Conservation (phyloP, 2,329 filamentous ascomycete genomes). For the Trichoderma asperellum region DNA sequence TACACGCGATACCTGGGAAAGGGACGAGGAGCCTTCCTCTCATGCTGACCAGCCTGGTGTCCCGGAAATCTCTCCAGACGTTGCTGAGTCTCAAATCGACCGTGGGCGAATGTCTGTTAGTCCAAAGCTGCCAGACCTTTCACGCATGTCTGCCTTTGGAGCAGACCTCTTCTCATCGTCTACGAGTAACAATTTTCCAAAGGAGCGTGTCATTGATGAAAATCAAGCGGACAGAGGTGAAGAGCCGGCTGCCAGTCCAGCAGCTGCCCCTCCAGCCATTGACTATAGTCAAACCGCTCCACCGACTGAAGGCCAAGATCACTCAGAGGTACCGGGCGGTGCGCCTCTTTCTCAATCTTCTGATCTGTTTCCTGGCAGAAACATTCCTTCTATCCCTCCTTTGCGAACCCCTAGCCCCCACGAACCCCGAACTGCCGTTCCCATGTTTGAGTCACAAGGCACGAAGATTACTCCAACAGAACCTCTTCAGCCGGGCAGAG, state of each 20-base stretch:
- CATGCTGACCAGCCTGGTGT: background rate
- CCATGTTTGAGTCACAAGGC: conserved; percentile 25
- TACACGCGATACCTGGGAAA: conserved; percentile 28
- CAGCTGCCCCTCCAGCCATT: background rate
- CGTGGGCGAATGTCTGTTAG: conserved; percentile 21
- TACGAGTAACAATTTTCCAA: background rate
- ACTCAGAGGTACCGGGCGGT: background rate
- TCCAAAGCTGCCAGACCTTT: conserved; percentile 39
- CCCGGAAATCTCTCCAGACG: conserved; percentile 29
- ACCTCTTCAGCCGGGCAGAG: conserved; percentile 50
- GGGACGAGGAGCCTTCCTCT: conserved; percentile 20
- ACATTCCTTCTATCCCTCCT: conserved; percentile 38
- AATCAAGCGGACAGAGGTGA: background rate
- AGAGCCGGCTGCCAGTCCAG: background rate
- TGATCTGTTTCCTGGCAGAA: conserved; percentile 30
- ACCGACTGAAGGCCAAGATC: conserved; percentile 10
- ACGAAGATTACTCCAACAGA: conserved; percentile 48
- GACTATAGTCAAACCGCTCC: background rate
- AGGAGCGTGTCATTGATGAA: background rate
- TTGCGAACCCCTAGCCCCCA: conserved; percentile 43
- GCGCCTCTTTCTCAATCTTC: conserved; percentile 7
- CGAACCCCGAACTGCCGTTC: background rate
- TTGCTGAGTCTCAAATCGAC: conserved; percentile 30
- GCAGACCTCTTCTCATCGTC: conserved; percentile 55
- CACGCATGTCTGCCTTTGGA: conserved; percentile 64